Evolutionary conservation across 202 grass and related monocot species (phyloP), one percentile per base, ranked within the genome.

Genomic region (Tripidium arundinaceum): DNA sequence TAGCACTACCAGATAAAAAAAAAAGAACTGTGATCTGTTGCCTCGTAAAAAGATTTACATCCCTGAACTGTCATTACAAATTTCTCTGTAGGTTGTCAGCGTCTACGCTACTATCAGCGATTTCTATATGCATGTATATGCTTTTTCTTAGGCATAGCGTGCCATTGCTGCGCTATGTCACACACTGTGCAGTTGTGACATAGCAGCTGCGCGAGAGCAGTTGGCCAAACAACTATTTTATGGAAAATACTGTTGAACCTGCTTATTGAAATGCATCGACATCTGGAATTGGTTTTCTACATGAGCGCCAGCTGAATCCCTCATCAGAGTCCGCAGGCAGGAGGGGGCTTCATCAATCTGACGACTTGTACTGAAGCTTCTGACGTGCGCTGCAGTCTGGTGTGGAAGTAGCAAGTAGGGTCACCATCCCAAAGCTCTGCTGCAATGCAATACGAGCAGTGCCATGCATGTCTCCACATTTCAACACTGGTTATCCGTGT

Each of bases 1-100:
- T 36, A 33, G 40, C 16, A 68, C 24, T 40, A 27, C 7, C 41
- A 63, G 65, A 42, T 16, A 33, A 33, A 1, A 63, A 75, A 33
- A 33, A 1, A 63, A 75, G 18, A 84, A 85, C 33, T 62, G 41
- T 58, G 52, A 73, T 42, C 77, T 87, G 72, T 81, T 68, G 72
- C 63, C 25, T 79, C 67, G 74, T 74, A 75, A 82, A 73, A 87
- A 69, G 78, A 87, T 91, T 87, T 91, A 91, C 89, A 87, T 80
- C 65, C 65, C 79, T 76, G 84, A 83, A 76, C 70, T 72, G 76
- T 50, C 63, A 69, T 80, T 83, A 90, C 80, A 81, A 87, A 87
- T 80, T 87, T 78, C 77, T 77, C 66, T 39, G 65, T 84, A 87
- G 69, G 64, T 75, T 77, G 72, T 87, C 72, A 90, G 84, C 67